Base-by-base conservation (phyloP, 306 rosid species). In the Pueraria montana region DNA sequence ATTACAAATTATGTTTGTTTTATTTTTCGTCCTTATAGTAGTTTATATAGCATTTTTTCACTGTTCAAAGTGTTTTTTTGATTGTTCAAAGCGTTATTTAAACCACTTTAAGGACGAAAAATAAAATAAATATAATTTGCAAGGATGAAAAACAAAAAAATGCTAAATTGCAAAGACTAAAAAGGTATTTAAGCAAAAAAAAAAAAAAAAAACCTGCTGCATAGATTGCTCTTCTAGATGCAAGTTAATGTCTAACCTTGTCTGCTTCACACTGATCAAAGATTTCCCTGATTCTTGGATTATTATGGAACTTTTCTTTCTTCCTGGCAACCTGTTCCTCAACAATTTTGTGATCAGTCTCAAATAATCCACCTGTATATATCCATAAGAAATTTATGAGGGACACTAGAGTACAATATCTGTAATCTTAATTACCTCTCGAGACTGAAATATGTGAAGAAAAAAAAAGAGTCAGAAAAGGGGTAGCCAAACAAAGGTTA, bases 361-460 rank as follows among this genome's bases (percentile, higher is more conserved):
- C 91, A 23, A 82, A 50, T 65, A 89, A 83, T 80, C 92, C 93
- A 86, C 89, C 94, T 89, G 55, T 11, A 55, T 11, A 72, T 4
- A 17, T 65, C 18, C 63, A 18, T 40, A 4, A 34, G 20, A 40
- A 69, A 34, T 32, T 64, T 64, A 34, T 34, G 46, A 34, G 45
- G 43, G 16, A 8, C 6, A 64, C 24, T 8, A 8, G 3, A 34
- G 46, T 32, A 32, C 14, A 42, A 0, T 68, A 38, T 11, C 52
- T 38, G 30, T 42, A 21, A 40, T 40, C n/a, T 10, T 4, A 68
- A 67, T 67, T 67, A 4, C 32, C 52, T 65, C 34, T 18, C 17
- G 4, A 20, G 74, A 18, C 48, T 34, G 12, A 65, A 65, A 36
- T 8, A 0, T 3, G 46, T 36, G 26, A 36, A 66, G 16, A 66